Evolutionary conservation across 208 protist species (phyloP), one percentile per base, ranked within the genome.

Genomic region (Crithidia fasciculata): DNA sequence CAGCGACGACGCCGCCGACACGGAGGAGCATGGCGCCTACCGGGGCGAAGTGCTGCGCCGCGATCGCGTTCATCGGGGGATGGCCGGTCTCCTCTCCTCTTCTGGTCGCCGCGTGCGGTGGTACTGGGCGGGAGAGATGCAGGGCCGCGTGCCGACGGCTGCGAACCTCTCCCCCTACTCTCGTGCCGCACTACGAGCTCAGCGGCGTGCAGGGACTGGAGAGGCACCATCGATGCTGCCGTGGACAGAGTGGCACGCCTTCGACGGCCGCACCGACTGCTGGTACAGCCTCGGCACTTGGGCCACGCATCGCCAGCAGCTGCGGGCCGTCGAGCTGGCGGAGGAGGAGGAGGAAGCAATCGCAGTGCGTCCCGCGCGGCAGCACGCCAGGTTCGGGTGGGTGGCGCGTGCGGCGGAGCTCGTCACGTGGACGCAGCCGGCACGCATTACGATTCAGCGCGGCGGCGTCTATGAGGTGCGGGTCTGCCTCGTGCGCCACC

Each of bases 381-480:
- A 43, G 0, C 39, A 18, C 28, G 41, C 18, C 16, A 3, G 40
- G 12, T 59, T 70, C 4, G 76, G 61, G 8, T 76, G 76, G 69
- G 64, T 75, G 58, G 6, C 28, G 12, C 52, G 52, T 9, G 39
- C 79, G 59, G 15, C 58, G 61, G 63, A 55, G n/a, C 52, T 85
- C 52, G 64, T 78, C 39, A 49, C 60, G 37, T 87, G 83, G 78
- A 37, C 68, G 19, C 62, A 69, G 2, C 72, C 76, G 12, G 12
- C 75, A 37, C 43, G 58, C 6, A 65, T 87, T 37, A n/a, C 18
- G 8, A 60, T 87, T 13, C 50, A 54, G 53, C 54, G 76, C 4
- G 69, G 71, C 18, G 86, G 83, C 39, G 72, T 91, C 19, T 91
- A 87, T 73, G 62, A 64, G 55, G 69, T 90, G 16, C 50, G 69